Base-by-base conservation (phyloP, 768 basidiomycete genomes). In the Hortiboletus flavorubellus region DNA sequence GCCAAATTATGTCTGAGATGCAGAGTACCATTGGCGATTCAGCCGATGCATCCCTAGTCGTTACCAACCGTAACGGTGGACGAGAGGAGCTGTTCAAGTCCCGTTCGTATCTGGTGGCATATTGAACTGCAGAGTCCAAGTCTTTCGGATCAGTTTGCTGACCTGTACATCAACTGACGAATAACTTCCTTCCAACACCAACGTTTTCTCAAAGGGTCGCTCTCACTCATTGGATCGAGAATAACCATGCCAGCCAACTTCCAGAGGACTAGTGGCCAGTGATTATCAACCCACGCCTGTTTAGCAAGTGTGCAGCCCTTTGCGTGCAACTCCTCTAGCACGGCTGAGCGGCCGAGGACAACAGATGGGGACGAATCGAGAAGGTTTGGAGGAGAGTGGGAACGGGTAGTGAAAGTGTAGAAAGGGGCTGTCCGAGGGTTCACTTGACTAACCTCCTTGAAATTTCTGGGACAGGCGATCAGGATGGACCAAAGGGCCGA, bases 241-340 rank as follows among this genome's bases (percentile, higher is more conserved):
- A 79, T 76, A 1, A 85, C 87, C 80, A 93, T 84, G 12, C 91
- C 89, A 4, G 93, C 92, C 21, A 97, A 72, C 73, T 99, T 99
- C 97, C 97, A 99, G 4, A 99, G 78, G 31, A 98, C 83, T 43
- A 94, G 72, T 10, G 74, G 70, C 91, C 93, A 99, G 62, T 97
- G 94, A 63, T 98, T 98, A 48, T 89, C 82, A 1, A 97, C 85
- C 97, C 97, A 99, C 23, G 76, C 71, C 59, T 83, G 75, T 8
- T 85, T 89, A 3, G 83, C 89, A 23, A 92, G 77, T 2, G 64
- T 68, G 58, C 92, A 94, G 0, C 88, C 90, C 9, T 66, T 73
- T 23, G 69, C 68, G 4, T 78, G 72, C 10, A 93, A 72, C 54
- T 83, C 76, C 26, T 78, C 68, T 16, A 87, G 71, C 2, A 84